Evolutionary conservation across 257 asterid species (phyloP), one percentile per base, ranked within the genome.

Genomic region (Petrea volubilis): DNA sequence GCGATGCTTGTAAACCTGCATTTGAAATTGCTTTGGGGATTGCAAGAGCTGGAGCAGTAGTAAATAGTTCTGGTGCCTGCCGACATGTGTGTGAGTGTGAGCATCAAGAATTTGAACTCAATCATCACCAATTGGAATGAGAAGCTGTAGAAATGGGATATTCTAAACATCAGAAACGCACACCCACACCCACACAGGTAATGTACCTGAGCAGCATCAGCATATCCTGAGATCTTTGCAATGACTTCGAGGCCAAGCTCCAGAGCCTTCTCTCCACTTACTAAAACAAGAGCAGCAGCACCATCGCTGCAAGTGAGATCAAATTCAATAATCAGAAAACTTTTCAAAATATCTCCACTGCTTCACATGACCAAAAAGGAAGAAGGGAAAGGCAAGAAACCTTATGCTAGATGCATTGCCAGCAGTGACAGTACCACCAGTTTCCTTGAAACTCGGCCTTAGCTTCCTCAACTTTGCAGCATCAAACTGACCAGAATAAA

Each of bases 331-430:
- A 57, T 80, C 68, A 79, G 47, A 38, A 52, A 71, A 46, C 13
- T 10, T 33, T 13, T 40, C 7, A 43, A 15, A 72, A 27, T 49
- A 71, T 21, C 18, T 67, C 12, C 21, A 21, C 15, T 49, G n/a
- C n/a, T n/a, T n/a, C n/a, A n/a, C n/a, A n/a, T 5, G 58, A 50
- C 41, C 17, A 36, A 46, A 44, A 58, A 38, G 65, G 63, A 58
- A 25, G 25, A 72, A 58, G 64, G 50, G 72, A 44, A 70, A 9
- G 23, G 29, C 10, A 71, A 60, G 65, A 63, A 33, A 91, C 99
- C 99, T 95, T 84, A 95, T 85, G 84, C 99, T 95, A 50, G 99
- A 95, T 58, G 99, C 97, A 67, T 95, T 95, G 46, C 98, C 99
- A 62, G 99, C 98, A 57, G 99, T 95, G 67, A 95, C 99, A 38